phyloP scores from a whole-genome alignment of 176 grass and related monocot genomes.

The Juncus inflexus region DNA sequence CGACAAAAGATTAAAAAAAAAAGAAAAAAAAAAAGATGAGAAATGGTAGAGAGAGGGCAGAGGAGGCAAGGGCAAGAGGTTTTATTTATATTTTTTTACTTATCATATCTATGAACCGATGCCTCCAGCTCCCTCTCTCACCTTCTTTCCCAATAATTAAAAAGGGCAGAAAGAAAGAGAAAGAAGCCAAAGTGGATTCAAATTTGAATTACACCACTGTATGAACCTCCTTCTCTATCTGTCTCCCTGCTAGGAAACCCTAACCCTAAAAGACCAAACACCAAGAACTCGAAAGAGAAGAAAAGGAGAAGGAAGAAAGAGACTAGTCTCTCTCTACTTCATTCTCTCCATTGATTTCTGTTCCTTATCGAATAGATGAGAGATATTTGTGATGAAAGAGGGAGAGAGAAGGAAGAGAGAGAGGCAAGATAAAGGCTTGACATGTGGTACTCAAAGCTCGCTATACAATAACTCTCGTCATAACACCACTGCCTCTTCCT shows the following conservation, averaged over 20 bases:
- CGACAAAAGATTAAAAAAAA: not conserved
- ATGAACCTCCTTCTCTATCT: slow-evolving; percentile 38
- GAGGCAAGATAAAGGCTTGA: slow-evolving; percentile 18
- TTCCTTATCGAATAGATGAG: slow-evolving; percentile 1
- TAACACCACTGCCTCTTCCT: not conserved
- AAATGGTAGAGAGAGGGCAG: slow-evolving; percentile 23
- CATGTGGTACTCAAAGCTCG: slow-evolving; percentile 29
- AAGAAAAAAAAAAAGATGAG: not conserved
- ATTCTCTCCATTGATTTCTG: slow-evolving; percentile 9
- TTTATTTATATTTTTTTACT: slow-evolving; percentile 9
- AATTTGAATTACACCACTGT: not conserved
- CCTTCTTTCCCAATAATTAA: not conserved
- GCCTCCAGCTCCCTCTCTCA: slow-evolving; percentile 3
- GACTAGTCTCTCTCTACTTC: not conserved
- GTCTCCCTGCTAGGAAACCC: slow-evolving; percentile 31
- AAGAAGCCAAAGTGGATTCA: slow-evolving; percentile 30
- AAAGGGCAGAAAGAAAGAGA: slow-evolving; percentile 41
- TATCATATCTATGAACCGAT: not conserved
- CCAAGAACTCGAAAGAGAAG: slow-evolving; percentile 19
- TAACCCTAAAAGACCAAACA: slow-evolving; percentile 25
- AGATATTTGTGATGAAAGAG: not conserved
- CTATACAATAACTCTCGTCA: slow-evolving; percentile 23
- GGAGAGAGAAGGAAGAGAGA: slow-evolving; percentile 3
- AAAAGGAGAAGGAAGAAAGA: not conserved
- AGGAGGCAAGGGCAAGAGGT: slow-evolving; percentile 21